Evolutionary conservation across 768 basidiomycete species (phyloP).

Genomic region (Sistotremastrum niveocremeum): DNA sequence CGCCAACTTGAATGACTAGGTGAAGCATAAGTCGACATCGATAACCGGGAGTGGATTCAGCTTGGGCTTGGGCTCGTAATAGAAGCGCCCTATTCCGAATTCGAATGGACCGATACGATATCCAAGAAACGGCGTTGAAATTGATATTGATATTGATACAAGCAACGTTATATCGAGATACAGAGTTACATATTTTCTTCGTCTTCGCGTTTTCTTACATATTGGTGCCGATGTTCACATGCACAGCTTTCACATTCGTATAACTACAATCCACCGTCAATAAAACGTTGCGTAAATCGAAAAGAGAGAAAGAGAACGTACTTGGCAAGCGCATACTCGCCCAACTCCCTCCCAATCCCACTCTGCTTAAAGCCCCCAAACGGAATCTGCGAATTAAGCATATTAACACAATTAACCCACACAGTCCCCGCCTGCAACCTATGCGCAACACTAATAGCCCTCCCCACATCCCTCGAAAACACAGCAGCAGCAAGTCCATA

Average conservation of each 20-base stretch:
- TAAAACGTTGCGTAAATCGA: neutral
- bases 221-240: conserved; percentile 38
- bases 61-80: no score
- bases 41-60: no score
- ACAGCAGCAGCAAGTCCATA: conserved; percentile 86
- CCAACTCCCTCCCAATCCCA: conserved; percentile 70
- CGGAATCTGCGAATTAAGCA: conserved; percentile 43
- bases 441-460: conserved; percentile 61
- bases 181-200: no score
- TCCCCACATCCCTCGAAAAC: conserved; percentile 67
- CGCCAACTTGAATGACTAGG: no score
- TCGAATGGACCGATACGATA: no score
- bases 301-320: conserved; percentile 16
- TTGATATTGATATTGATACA: no score
- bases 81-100: no score
- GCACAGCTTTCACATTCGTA: conserved; percentile 56
- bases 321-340: conserved; percentile 60
- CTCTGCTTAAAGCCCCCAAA: conserved; percentile 83
- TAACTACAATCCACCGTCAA: conserved; percentile 26
- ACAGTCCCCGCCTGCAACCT: conserved; percentile 69
- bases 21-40: no score
- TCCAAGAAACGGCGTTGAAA: no score
- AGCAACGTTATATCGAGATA: no score
- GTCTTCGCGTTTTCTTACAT: no score
- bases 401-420: conserved; percentile 49